Evolutionary conservation across 2,329 filamentous ascomycete genomes (phyloP), one percentile per base, ranked within the genome.

Genomic region (Apiospora phragmitis): DNA sequence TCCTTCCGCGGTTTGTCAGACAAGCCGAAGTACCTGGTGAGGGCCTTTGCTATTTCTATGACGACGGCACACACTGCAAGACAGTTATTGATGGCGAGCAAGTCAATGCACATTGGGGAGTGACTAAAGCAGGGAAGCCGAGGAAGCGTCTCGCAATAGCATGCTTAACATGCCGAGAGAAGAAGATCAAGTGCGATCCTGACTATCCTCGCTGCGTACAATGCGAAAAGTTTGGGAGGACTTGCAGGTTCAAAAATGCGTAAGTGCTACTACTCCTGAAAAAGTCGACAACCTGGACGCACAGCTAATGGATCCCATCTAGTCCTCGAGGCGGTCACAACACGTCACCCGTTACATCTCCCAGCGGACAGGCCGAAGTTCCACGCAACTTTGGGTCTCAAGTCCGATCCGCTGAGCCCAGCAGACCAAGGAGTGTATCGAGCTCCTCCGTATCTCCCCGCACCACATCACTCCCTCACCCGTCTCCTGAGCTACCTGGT

Each of bases 101-200:
- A 0, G 94, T 97, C 68, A 97, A 97, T 79, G 93, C 94, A 1
- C 93, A 94, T 75, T 97, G 95, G 95, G 94, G 95, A 21, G 91
- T 97, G 12, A 97, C 95, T 45, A 97, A 97, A 82, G 94, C 95
- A 2, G 95, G 95, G 18, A 97, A 97, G 83, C 94, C 95, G 66
- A 90, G 95, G 75, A 98, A 98, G 83, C 88, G 95, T 70, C 86
- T 97, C 70, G 94, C 95, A 32, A 94, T 97, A 79, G 94, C 78
- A 59, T 98, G 95, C 79, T 87, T 97, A 71, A 96, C 94, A 16
- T 98, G 95, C 80, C 90, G 95, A 68, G 94, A 97, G 83, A 98
- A 97, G 89, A 98, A 97, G 86, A 97, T 98, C 83, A 97, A 97
- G 81, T 98, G 95, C 78, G 94, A 97, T 74, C 95, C 94, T 1